Evolutionary conservation across 2,329 filamentous ascomycete genomes (phyloP), one percentile per base, ranked within the genome.

Genomic region (Pseudogymnoascus sp.): DNA sequence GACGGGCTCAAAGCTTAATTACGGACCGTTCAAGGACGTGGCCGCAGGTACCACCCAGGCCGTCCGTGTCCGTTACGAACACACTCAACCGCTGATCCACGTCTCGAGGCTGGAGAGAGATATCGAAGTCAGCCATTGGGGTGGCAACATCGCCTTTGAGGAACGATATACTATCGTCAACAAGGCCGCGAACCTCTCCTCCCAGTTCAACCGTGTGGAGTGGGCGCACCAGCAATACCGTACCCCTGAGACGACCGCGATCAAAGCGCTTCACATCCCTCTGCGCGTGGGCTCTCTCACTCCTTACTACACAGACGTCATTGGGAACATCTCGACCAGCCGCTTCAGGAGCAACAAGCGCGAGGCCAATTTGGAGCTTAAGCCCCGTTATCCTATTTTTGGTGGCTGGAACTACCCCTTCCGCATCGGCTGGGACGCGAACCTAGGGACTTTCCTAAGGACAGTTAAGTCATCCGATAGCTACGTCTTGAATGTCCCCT

Each of bases 361-460:
- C 22, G 90, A 93, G 75, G 88, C 90, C n/a, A 79, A 88, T 42
- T 83, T 99, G 28, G 92, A 97, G 75, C 82, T 97, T 66, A 94
- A 92, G 80, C 94, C 94, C 19, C 86, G 94, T 60, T 99, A 96
- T 75, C 94, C 94, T n/a, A 75, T 99, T 23, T 99, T 97, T 71
- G 94, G 94, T 64, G 92, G 91, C 64, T 99, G 94, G 94, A 96
- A 96, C 76, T 97, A 97, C 77, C 94, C 90, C 67, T 99, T 97
- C 80, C 91, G 89, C 64, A 87, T 97, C 63, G 94, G 94, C 68
- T 99, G 94, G 94, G 95, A 97, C 78, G 87, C 90, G 60, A 86
- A 96, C 67, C 81, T 95, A 28, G 85, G 85, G 70, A 84, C 84
- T 63, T 94, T 90, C 74, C 74, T 99, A 67, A 87, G 91, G 69